phyloP scores from a whole-genome alignment of 75 land plant species.

The Selaginella tamariscina region DNA sequence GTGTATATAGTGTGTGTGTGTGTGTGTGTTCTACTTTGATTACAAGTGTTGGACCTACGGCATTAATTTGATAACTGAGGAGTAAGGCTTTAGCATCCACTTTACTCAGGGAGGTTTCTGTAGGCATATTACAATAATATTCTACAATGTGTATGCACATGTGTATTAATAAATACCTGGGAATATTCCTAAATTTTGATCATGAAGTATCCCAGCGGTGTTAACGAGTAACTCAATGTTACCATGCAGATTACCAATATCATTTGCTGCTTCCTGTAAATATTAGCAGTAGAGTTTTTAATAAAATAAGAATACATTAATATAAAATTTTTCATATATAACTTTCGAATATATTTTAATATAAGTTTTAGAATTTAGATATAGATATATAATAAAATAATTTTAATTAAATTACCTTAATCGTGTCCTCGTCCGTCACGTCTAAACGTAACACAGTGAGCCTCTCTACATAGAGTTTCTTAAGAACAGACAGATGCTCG shows the following conservation, averaged over 20 bases:
- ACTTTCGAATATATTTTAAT: too few relatives aligned
- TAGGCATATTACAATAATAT: slow-evolving; percentile 1
- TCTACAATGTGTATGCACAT: not conserved
- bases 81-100: slow-evolving; percentile 52
- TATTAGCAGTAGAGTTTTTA: not conserved
- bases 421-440: slow-evolving; percentile 62
- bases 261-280: slow-evolving; percentile 59
- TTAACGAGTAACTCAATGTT: slow-evolving; percentile 66
- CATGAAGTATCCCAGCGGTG: slow-evolving; percentile 84
- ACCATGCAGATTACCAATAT: slow-evolving; percentile 42
- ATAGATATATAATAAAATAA: not conserved
- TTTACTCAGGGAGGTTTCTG: slow-evolving; percentile 78
- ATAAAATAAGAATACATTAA: slow-evolving; percentile 6
- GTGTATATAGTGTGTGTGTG: too few relatives aligned
- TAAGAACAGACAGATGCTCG: slow-evolving; percentile 41
- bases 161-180: slow-evolving; percentile 52
- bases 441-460: slow-evolving; percentile 53
- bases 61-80: slow-evolving; percentile 78
- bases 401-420: slow-evolving; percentile 35
- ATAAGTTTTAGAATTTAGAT: too few relatives aligned
- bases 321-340: not conserved
- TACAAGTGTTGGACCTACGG: slow-evolving; percentile 83
- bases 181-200: slow-evolving; percentile 49
- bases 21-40: too few relatives aligned
- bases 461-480: slow-evolving; percentile 41